Conservation (phyloP, 2,329 filamentous ascomycete genomes). For the Nigrospora oryzae region DNA sequence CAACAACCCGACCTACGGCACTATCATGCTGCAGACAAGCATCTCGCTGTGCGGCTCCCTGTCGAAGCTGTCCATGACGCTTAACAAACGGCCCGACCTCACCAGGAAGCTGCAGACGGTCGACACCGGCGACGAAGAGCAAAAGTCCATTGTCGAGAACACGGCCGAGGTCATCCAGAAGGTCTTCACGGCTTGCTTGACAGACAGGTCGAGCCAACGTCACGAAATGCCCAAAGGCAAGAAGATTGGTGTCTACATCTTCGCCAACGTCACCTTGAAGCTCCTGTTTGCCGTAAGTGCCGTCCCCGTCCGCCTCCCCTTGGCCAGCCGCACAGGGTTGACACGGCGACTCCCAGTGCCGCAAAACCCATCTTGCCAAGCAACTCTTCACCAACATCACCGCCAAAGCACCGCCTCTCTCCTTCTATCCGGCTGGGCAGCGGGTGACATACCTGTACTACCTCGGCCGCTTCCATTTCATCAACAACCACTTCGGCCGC, state of each 20-base stretch:
- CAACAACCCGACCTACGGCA: slow-evolving; percentile 68
- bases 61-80: slow-evolving; percentile 72
- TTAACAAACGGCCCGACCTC: slow-evolving; percentile 74
- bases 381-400: slow-evolving; percentile 87
- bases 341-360: slow-evolving; percentile 42
- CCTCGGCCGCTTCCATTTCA: slow-evolving; percentile 81
- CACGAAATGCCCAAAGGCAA: slow-evolving; percentile 71
- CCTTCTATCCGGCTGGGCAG: slow-evolving; percentile 75
- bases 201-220: slow-evolving; percentile 63
- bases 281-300: slow-evolving; percentile 67
- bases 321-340: neutral
- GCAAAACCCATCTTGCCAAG: slow-evolving; percentile 73
- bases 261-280: slow-evolving; percentile 84
- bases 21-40: slow-evolving; percentile 74
- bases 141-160: slow-evolving; percentile 74
- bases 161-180: slow-evolving; percentile 85
- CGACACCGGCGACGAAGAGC: slow-evolving; percentile 55
- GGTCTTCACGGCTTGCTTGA: slow-evolving; percentile 83
- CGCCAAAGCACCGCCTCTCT: slow-evolving; percentile 71
- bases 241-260: slow-evolving; percentile 80
- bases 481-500: slow-evolving; percentile 73
- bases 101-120: slow-evolving; percentile 51
- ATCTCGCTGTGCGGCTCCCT: slow-evolving; percentile 75
- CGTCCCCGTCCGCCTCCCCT: neutral
- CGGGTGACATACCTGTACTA: slow-evolving; percentile 93